Evolutionary conservation across 176 grass and related monocot genomes (phyloP).

Genomic region (Triticum dicoccoides): DNA sequence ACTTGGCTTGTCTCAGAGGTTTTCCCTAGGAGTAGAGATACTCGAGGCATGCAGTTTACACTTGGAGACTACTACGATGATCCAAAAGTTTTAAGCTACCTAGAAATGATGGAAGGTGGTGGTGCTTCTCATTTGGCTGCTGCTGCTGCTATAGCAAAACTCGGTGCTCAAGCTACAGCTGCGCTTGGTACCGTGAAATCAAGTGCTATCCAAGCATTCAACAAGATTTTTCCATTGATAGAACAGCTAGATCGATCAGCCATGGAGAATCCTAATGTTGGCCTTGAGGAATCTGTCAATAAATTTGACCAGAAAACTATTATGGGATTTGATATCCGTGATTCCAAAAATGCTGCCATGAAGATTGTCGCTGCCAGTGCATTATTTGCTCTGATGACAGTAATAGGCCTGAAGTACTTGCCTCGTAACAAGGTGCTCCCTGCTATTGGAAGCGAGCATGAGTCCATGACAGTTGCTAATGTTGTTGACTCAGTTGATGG

Average conservation of each 20-base stretch:
- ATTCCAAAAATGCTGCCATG: constrained; percentile 50
- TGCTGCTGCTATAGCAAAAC: constrained; percentile 84
- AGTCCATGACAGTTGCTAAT: constrained; percentile 42
- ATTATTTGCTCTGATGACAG: constrained; percentile 61
- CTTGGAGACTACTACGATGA: constrained; percentile 96
- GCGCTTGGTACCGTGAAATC: constrained; percentile 73
- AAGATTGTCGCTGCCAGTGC: constrained; percentile 68
- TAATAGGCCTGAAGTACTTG: constrained; percentile 58
- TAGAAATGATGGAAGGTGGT: constrained; percentile 87
- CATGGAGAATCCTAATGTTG: constrained; percentile 21
- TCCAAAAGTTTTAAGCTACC: constrained; percentile 67
- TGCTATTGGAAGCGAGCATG: constrained; percentile 39
- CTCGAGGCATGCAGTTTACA: constrained; percentile 64
- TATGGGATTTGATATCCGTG: constrained; percentile 15
- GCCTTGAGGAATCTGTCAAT: constrained; percentile 36
- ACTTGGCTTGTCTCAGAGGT: constrained; percentile 81
- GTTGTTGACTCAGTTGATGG: constrained; percentile 40
- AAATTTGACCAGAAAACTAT: constrained; percentile 27
- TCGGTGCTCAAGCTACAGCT: constrained; percentile 79
- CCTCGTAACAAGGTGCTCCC: constrained; percentile 57
- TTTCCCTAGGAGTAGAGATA: constrained; percentile 93
- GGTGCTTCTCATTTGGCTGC: constrained; percentile 75
- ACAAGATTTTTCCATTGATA: constrained; percentile 77
- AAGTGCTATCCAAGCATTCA: constrained; percentile 82
- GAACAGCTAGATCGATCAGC: constrained; percentile 49